A percentile compares a stretch with the other conserved stretches of the same genome.
phyloP scores from a whole-genome alignment of 495 filamentous ascomycete species.

The Chaetomium fimeti region DNA sequence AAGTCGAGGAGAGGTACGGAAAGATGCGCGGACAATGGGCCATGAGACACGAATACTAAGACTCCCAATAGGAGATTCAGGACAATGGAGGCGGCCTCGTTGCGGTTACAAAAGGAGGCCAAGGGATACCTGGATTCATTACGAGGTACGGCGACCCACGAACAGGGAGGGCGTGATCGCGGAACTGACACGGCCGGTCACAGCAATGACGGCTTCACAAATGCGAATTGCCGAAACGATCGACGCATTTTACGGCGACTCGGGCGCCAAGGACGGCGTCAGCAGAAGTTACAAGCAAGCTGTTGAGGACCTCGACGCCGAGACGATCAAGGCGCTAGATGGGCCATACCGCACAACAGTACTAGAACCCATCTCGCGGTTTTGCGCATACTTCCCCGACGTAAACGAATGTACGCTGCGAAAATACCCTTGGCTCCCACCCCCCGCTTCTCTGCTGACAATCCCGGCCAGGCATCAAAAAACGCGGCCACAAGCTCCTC shows the following conservation, averaged over 20 bases:
- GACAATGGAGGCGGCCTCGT: conserved; percentile 91
- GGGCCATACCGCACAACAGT: conserved; percentile 96
- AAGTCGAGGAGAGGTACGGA: conserved; percentile 87
- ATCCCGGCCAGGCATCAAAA: conserved; percentile 72
- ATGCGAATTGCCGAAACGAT: conserved; percentile 99
- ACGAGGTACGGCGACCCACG: conserved; percentile 58
- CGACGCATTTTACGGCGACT: conserved; percentile 97
- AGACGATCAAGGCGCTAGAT: conserved; percentile 96
- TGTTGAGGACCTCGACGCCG: conserved; percentile 93
- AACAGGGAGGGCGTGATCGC: background rate
- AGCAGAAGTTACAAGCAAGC: conserved; percentile 96
- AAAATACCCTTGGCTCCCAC: background rate
- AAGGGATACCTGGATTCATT: conserved; percentile 96
- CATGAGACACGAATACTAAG: conserved; percentile 4
- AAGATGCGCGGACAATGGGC: background rate
- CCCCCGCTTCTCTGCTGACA: background rate
- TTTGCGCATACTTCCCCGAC: conserved; percentile 98
- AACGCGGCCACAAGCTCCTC: conserved; percentile 94
- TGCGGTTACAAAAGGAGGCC: conserved; percentile 91
- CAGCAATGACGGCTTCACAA: conserved; percentile 98
- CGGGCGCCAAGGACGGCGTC: conserved; percentile 90
- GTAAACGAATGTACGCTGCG: conserved; percentile 82
- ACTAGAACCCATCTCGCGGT: conserved; percentile 87
- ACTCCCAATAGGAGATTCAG: conserved; percentile 70
- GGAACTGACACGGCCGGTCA: background rate